Base-by-base conservation (phyloP, 306 rosid species). In the Abrus precatorius region DNA sequence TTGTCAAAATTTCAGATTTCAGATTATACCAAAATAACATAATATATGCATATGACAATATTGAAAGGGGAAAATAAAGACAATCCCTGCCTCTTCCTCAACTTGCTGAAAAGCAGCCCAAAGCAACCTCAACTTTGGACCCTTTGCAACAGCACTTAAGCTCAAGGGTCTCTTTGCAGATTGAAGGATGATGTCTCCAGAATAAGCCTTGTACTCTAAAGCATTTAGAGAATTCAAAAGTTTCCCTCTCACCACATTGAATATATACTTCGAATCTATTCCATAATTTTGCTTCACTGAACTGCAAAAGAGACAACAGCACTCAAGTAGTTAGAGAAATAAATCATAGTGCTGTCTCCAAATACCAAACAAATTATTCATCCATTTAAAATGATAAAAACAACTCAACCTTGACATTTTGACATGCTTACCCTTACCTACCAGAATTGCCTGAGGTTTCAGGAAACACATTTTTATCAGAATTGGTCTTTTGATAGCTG, bases 401-500 rank as follows among this genome's bases (percentile, higher is more conserved):
- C 9, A 84, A 72, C 75, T 82, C 80, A 89, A 62, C 59, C 85
- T 54, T 68, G 61, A 54, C 69, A 85, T 41, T 75, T 70, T 79
- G 83, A 88, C 68, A 70, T 65, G 89, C 91, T 85, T 88, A 90
- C 95, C 92, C 99, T 93, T 91, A 95, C 99, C 99, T 93, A 95
- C 99, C 99, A 95, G 94, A 91, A 87, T 60, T 55, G 83, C 78
- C 87, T 60, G 94, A 72, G 67, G 80, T 85, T 80, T 82, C 87
- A 52, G 84, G 77, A 63, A 66, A 73, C n/a, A 63, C 72, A 53
- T 69, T 81, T 74, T 90, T 85, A 40, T 56, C 82, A 78, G 87
- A 78, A 84, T 79, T 65, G 70, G 34, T 88, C 83, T 93, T 90
- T 74, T 70, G 85, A 87, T 38, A 59, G 75, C 54, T 76, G 40